Conservation (phyloP, 768 basidiomycete genomes). For the Lanmaoa pseudosensibilis region DNA sequence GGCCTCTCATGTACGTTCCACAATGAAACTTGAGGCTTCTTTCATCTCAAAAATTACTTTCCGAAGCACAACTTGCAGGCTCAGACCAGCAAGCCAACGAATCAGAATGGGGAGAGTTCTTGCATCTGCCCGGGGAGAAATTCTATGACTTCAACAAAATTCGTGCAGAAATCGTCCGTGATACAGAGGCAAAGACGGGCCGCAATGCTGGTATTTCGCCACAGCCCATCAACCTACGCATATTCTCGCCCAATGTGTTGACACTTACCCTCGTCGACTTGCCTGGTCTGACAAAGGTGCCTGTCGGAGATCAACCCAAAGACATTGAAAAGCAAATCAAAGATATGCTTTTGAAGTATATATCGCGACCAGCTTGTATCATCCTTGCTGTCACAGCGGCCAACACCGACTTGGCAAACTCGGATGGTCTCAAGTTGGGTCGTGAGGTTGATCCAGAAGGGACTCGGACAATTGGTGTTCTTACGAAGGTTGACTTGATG, state of each 20-base stretch:
- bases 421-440: constrained; percentile 94
- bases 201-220: constrained; percentile 98
- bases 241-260: constrained; percentile 95
- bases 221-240: constrained; percentile 93
- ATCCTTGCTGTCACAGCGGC: constrained; percentile 95
- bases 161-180: constrained; percentile 91
- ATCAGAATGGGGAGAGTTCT: constrained; percentile 99
- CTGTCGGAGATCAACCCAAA: constrained; percentile 93
- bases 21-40: not conserved
- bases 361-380: constrained; percentile 93
- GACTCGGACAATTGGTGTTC: constrained; percentile 93
- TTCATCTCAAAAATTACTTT: constrained; percentile 1
- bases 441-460: constrained; percentile 98
- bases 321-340: constrained; percentile 98
- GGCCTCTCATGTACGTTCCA: constrained; percentile 42
- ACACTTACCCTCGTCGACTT: constrained; percentile 97
- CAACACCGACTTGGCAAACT: constrained; percentile 97
- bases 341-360: constrained; percentile 95
- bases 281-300: constrained; percentile 93
- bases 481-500: constrained; percentile 99
- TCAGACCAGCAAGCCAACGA: constrained; percentile 79
- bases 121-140: constrained; percentile 94
- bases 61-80: constrained; percentile 38
- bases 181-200: constrained; percentile 98
- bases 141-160: constrained; percentile 98